phyloP scores from a whole-genome alignment of 495 filamentous ascomycete species.

The Neurospora sp. region DNA sequence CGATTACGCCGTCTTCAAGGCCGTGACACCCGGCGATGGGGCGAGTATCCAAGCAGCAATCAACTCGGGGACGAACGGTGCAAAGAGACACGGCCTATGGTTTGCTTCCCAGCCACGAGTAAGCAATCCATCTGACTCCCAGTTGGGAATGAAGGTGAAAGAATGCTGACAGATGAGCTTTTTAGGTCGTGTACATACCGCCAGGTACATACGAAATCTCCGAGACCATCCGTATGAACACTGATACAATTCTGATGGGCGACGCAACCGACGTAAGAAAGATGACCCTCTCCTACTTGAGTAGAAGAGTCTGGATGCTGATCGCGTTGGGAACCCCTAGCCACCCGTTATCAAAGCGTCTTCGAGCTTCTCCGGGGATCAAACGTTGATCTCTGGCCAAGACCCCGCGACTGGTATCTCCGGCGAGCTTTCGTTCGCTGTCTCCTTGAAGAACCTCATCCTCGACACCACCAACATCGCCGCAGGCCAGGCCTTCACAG shows the following conservation, averaged over 20 bases:
- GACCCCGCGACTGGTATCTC: constrained; percentile 13
- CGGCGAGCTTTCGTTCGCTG: constrained; percentile 43
- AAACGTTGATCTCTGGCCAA: constrained; percentile 37
- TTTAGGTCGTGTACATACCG: constrained; percentile 51
- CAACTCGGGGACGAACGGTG: constrained; percentile 22
- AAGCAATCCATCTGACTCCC: constrained; percentile 2
- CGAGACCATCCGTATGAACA: constrained; percentile 42
- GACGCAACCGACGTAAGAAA: constrained; percentile 50
- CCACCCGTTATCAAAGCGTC: constrained; percentile 53
- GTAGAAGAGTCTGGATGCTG: background rate
- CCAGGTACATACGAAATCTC: constrained; percentile 53
- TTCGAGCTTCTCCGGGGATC: constrained; percentile 27
- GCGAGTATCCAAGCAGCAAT: constrained; percentile 24
- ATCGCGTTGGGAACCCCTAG: constrained; percentile 3
- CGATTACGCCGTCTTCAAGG: constrained; percentile 26
- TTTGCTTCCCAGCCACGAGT: constrained; percentile 35
- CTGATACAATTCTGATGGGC: constrained; percentile 54
- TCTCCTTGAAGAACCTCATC: constrained; percentile 58
- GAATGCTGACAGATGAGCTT: background rate
- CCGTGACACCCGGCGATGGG: constrained; percentile 23
- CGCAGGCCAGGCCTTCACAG: constrained; percentile 34
- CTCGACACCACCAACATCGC: constrained; percentile 54
- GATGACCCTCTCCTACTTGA: background rate
- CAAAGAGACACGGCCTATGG: constrained; percentile 22
- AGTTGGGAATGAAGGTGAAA: background rate